Evolutionary conservation across 2,329 filamentous ascomycete species (phyloP).

Genomic region (Orbilia quercus): DNA sequence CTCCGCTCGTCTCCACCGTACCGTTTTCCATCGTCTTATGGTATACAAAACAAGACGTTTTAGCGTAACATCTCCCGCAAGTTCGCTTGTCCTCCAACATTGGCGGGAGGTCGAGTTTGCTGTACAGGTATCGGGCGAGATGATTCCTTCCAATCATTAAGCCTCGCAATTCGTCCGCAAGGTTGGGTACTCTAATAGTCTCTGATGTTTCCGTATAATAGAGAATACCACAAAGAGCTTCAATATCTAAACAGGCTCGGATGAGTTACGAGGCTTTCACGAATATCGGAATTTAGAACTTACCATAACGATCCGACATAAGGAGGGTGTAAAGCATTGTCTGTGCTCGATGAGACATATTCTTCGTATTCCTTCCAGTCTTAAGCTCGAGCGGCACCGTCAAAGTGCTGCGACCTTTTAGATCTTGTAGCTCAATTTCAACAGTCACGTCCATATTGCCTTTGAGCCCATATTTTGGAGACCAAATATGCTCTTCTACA

Average conservation of each 20-base stretch:
- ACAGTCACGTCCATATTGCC: constrained; percentile 98
- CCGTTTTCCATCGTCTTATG: constrained; percentile 85
- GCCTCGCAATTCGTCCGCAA: constrained; percentile 88
- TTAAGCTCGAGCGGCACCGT: constrained; percentile 96
- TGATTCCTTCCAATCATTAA: constrained; percentile 98
- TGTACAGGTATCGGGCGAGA: constrained; percentile 83
- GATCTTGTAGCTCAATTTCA: constrained; percentile 82
- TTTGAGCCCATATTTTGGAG: constrained; percentile 95
- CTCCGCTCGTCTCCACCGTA: constrained; percentile 80
- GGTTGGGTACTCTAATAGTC: constrained; percentile 83
- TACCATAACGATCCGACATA: constrained; percentile 87
- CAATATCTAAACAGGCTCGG: constrained; percentile 71
- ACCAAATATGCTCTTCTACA: constrained; percentile 98
- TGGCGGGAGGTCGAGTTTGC: constrained; percentile 82
- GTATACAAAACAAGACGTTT: constrained; percentile 90
- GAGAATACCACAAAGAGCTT: constrained; percentile 87
- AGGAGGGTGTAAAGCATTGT: constrained; percentile 93
- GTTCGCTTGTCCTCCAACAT: constrained; percentile 85
- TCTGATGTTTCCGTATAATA: constrained; percentile 95
- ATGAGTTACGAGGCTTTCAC: constrained; percentile 52
- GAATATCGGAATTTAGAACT: constrained; percentile 57
- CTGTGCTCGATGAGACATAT: constrained; percentile 83
- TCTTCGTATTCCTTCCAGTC: constrained; percentile 85
- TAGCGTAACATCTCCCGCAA: constrained; percentile 90
- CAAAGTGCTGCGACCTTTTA: constrained; percentile 72